These are phyloP conservation scores for Chlorella ohadii DNA, from an alignment of 139 green algal genomes.

Conservation along the genomic window DNA sequence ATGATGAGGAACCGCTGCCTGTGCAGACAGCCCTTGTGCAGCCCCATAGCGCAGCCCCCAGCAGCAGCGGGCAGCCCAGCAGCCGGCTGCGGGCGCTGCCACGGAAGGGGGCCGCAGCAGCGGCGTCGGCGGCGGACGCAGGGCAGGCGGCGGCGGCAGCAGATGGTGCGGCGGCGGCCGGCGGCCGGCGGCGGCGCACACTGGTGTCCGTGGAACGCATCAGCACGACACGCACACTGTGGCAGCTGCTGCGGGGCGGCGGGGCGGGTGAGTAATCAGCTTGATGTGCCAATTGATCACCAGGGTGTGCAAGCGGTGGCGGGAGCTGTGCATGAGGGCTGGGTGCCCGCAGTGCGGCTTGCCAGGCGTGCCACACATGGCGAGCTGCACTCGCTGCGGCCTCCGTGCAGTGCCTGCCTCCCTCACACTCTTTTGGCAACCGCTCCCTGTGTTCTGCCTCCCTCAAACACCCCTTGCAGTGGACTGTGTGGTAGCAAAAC, in stretches of 20 bases:
- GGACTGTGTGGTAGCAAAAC: neutral
- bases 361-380: too few relatives aligned
- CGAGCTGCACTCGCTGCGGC: too few relatives aligned
- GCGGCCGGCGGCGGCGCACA: slow-evolving; percentile 1
- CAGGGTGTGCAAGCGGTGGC: too few relatives aligned
- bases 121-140: too few relatives aligned
- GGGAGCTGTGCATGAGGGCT: neutral
- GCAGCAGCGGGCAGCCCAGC: neutral
- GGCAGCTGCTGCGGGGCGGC: neutral
- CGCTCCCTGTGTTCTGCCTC: neutral
- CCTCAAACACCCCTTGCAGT: neutral
- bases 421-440: too few relatives aligned
- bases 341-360: neutral
- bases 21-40: too few relatives aligned
- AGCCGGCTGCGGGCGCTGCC: neutral
- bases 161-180: neutral
- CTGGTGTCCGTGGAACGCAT: slow-evolving; percentile 4
- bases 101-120: neutral
- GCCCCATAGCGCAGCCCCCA: too few relatives aligned
- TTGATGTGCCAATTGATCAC: too few relatives aligned
- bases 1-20: neutral
- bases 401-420: too few relatives aligned
- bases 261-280: neutral
- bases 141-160: too few relatives aligned
- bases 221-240: neutral